phyloP scores from a whole-genome alignment of 73 alveolate genomes.

The Paramecium biaurelia region DNA sequence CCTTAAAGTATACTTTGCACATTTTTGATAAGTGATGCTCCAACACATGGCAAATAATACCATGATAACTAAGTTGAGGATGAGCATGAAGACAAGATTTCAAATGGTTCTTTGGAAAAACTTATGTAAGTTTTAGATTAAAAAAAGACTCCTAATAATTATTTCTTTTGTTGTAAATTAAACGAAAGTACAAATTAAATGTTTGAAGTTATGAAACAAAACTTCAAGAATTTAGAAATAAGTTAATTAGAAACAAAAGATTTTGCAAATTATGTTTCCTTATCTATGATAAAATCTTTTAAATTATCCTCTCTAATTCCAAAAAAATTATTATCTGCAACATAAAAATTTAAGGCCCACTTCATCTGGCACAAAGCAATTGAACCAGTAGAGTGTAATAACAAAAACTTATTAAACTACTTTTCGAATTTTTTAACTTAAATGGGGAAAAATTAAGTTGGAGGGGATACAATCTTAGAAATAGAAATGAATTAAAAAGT shows the following conservation, averaged over 20 bases:
- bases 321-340: not conserved
- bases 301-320: not conserved
- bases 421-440: not conserved
- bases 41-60: conserved; percentile 51
- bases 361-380: not conserved
- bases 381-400: not conserved
- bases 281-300: not conserved
- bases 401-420: not conserved
- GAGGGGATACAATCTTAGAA: not conserved
- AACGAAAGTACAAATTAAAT: not conserved
- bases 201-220: not conserved
- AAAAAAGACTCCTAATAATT: not conserved
- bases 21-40: conserved; percentile 51
- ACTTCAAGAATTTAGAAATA: not conserved
- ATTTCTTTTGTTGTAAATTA: not conserved
- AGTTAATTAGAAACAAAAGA: not conserved
- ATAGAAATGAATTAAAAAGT: not conserved
- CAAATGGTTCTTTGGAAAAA: conserved; percentile 10
- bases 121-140: not conserved
- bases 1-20: not conserved
- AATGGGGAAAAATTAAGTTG: not conserved
- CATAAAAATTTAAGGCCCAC: not conserved
- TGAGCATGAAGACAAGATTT: not conserved
- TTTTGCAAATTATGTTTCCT: not conserved
- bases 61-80: not conserved